Evolutionary conservation across 2,329 filamentous ascomycete genomes (phyloP).

Genomic region (Aspergillus sp.): DNA sequence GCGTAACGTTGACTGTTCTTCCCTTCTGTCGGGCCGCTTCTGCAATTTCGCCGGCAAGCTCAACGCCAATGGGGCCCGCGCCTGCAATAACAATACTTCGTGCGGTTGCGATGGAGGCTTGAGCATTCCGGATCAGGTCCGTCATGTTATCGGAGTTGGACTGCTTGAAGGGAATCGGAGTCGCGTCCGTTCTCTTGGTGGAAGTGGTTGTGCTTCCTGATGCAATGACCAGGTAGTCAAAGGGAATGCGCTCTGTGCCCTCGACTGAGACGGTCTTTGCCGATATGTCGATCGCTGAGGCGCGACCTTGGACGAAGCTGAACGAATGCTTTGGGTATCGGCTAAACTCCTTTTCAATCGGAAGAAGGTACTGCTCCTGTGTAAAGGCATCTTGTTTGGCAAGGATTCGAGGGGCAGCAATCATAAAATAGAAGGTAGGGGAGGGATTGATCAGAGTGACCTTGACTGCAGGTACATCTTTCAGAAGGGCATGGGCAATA

Average conservation of each 20-base stretch:
- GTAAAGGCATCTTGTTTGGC: constrained; percentile 48
- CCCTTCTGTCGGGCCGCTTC: constrained; percentile 31
- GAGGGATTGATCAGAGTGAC: constrained; percentile 56
- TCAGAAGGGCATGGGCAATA: constrained; percentile 39
- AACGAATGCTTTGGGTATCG: constrained; percentile 51
- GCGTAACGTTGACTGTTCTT: constrained; percentile 41
- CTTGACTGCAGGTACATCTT: constrained; percentile 37
- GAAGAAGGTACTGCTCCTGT: constrained; percentile 47
- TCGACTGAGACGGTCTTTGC: constrained; percentile 44
- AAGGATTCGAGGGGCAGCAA: constrained; percentile 53
- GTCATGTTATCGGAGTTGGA: constrained; percentile 38
- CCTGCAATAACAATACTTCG: constrained; percentile 48
- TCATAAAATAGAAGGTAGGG: constrained; percentile 52
- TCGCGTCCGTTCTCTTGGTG: constrained; percentile 27
- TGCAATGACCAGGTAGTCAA: constrained; percentile 56
- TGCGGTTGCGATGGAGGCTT: constrained; percentile 34
- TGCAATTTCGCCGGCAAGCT: constrained; percentile 49
- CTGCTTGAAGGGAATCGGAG: constrained; percentile 40
- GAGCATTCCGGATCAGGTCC: constrained; percentile 30
- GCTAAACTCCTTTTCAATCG: constrained; percentile 51
- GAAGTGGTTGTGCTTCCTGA: constrained; percentile 51
- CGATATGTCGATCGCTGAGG: constrained; percentile 46
- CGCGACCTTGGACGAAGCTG: constrained; percentile 52
- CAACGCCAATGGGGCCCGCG: constrained; percentile 49
- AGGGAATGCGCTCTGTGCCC: constrained; percentile 34